Conservation (phyloP, 345 rosid species). For the Boechera divaricarpa region DNA sequence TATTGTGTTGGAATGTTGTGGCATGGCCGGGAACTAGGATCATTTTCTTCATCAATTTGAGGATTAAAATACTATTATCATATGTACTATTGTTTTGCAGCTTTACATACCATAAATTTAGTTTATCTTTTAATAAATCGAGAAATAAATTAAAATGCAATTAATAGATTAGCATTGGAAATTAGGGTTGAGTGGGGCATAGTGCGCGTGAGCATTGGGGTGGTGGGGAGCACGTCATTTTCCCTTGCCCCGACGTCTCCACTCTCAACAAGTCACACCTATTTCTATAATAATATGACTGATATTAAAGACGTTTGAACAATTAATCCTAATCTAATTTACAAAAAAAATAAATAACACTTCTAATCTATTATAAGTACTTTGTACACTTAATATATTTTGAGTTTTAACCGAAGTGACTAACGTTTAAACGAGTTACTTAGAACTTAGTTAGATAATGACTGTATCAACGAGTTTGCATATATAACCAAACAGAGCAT, state of each 20-base stretch:
- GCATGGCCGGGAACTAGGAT: neutral
- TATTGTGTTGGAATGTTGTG: constrained; percentile 12
- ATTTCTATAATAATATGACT: constrained; percentile 27
- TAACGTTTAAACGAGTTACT: constrained; percentile 2
- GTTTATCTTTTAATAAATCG: neutral
- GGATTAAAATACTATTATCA: neutral
- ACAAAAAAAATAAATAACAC: neutral
- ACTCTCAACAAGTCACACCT: constrained; percentile 25
- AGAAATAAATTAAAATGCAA: neutral
- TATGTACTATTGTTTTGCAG: neutral
- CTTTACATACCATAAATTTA: neutral
- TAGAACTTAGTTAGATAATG: neutral
- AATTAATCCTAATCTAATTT: neutral
- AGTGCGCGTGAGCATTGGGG: constrained; percentile 44
- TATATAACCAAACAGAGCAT: neutral
- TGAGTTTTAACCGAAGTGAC: neutral
- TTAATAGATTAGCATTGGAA: constrained; percentile 6
- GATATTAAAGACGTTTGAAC: constrained; percentile 19
- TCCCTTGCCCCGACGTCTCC: constrained; percentile 37
- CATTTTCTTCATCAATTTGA: constrained; percentile 2
- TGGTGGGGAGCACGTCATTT: constrained; percentile 45
- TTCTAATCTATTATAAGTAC: neutral
- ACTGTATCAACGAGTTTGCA: too few species aligned
- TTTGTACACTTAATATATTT: neutral
- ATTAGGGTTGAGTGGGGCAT: constrained; percentile 45